Evolutionary conservation across 768 basidiomycete genomes (phyloP).

Genomic region (Pleurotus eryngii): DNA sequence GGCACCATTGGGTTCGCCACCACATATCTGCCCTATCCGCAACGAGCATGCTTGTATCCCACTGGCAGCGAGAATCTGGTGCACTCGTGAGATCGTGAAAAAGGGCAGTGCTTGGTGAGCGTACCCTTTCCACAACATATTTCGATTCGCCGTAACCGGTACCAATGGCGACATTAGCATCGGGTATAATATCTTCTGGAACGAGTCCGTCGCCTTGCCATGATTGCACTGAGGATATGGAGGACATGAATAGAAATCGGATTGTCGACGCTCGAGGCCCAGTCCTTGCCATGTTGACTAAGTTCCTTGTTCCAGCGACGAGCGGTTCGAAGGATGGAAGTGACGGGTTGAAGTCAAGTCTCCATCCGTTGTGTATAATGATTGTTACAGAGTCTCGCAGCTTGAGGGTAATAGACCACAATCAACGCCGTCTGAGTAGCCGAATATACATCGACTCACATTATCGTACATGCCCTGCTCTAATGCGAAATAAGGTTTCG

Average conservation of each 20-base stretch:
- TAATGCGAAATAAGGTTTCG: neutral
- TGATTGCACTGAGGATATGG: slow-evolving; percentile 21
- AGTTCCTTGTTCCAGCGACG: slow-evolving; percentile 24
- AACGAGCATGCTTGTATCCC: slow-evolving; percentile 22
- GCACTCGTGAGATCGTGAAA: neutral
- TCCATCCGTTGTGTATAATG: slow-evolving; percentile 28
- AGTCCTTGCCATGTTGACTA: slow-evolving; percentile 13
- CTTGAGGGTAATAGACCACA: slow-evolving; percentile 20
- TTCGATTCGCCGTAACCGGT: slow-evolving; percentile 5
- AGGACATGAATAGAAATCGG: slow-evolving; percentile 33
- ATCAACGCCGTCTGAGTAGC: slow-evolving; percentile 3
- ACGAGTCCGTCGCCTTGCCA: slow-evolving; percentile 10
- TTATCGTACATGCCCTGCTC: neutral
- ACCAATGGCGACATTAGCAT: slow-evolving; percentile 22
- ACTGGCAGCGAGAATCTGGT: slow-evolving; percentile 22
- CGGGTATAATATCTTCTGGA: slow-evolving; percentile 22
- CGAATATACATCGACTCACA: neutral
- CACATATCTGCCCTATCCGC: slow-evolving; percentile 31
- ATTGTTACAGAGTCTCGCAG: slow-evolving; percentile 22
- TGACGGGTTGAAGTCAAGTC: slow-evolving; percentile 14
- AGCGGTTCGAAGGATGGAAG: slow-evolving; percentile 29
- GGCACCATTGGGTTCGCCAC: slow-evolving; percentile 25
- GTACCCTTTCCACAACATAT: slow-evolving; percentile 6
- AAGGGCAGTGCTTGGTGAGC: neutral
- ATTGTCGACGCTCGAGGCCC: slow-evolving; percentile 12